Conservation (phyloP, 164 flowering plant species). For the Amborella trichopoda region DNA sequence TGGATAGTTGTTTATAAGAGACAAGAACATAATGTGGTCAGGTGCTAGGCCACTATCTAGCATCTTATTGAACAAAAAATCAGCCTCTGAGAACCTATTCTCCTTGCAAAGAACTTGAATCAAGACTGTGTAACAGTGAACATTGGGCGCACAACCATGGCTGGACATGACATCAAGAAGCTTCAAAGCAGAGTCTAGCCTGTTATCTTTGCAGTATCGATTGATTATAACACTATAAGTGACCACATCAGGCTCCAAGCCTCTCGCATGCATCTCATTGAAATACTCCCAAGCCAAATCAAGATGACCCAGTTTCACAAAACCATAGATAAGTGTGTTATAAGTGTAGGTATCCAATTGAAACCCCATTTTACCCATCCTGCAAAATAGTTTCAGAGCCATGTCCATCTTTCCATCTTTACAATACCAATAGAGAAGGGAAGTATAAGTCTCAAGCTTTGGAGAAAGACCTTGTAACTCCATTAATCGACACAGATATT, state of each 20-base stretch:
- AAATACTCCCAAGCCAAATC: constrained; percentile 21
- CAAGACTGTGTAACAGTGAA: constrained; percentile 40
- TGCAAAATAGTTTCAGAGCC: constrained; percentile 34
- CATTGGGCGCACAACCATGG: constrained; percentile 19
- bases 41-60: constrained; percentile 28
- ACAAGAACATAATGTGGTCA: constrained; percentile 33
- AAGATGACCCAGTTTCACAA: constrained; percentile 22
- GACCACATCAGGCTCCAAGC: constrained; percentile 28
- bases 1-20: constrained; percentile 21
- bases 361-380: constrained; percentile 45
- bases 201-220: constrained; percentile 31
- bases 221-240: constrained; percentile 33
- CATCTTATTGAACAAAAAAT: constrained; percentile 27
- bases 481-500: constrained; percentile 32
- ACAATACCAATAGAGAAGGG: constrained; percentile 33
- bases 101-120: constrained; percentile 30
- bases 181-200: constrained; percentile 29
- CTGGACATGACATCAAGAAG: constrained; percentile 21
- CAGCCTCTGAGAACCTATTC: constrained; percentile 22
- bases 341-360: constrained; percentile 38
- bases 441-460: constrained; percentile 35
- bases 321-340: constrained; percentile 49
- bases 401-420: constrained; percentile 35
- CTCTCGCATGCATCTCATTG: constrained; percentile 25
- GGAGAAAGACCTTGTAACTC: constrained; percentile 27